Base-by-base conservation (phyloP, 2,329 filamentous ascomycete species). In the Aspergillus glaucus region DNA sequence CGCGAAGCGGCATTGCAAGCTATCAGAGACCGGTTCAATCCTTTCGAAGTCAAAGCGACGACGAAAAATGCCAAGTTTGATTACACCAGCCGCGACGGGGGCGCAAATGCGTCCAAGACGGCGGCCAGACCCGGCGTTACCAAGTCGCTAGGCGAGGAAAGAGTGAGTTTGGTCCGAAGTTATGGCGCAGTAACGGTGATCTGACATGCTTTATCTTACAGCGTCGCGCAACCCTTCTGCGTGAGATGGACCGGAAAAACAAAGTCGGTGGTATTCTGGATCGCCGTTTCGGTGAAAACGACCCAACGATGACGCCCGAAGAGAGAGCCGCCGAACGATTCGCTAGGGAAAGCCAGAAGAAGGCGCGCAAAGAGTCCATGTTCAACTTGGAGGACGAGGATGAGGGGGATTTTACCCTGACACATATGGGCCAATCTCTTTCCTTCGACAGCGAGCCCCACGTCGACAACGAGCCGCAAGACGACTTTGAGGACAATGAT, bases 21-120 rank as follows among this genome's bases (percentile, higher is more conserved):
- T 49, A 96, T 98, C 66, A 86, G 93, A 64, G 91, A 97, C 63
- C 86, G 91, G 58, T 97, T 97, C 80, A 98, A 98, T 67, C 93
- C 93, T 0, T 98, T 98, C 70, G 93, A 98, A 65, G 81, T 95
- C 66, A 94, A 94, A 70, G 82, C 87, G 50, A 83, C 86, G 37
- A 78, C 84, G 1, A 80, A 86, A 51, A 87, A 85, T 0, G 84
- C 84, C 49, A 97, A 97, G 62, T 95, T 95, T 56, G 84, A 92
- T 40, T 85, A 91, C 41, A 90, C 87, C 0, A 91, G 79, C 46
- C 81, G 80, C 54, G 80, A 80, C 50, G 58, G 55, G 0, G 56
- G 55, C 24, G 37, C 37, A 12, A 40, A 40, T 40, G 37, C 37
- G 19, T 76, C 80, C 5, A 70, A 73, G 10, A 71, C 70, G 26